These are phyloP conservation scores for Saturnispora silvae DNA, from an alignment of 805 yeast genomes.

Conservation along the genomic window DNA sequence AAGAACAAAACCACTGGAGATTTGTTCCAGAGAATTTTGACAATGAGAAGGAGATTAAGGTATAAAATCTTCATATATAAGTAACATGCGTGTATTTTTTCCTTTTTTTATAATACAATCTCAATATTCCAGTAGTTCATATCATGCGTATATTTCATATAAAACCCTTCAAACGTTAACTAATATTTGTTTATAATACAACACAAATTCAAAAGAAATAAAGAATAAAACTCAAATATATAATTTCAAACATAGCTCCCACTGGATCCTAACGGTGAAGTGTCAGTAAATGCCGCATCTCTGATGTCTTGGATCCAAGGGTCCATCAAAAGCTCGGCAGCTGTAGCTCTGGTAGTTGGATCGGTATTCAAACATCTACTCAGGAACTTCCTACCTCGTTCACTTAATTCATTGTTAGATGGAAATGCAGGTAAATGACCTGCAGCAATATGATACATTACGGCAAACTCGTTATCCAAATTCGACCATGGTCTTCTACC, in stretches of 20 bases:
- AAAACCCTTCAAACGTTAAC: too few relatives aligned
- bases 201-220: too few relatives aligned
- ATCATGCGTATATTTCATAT: too few relatives aligned
- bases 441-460: constrained; percentile 96
- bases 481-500: constrained; percentile 96
- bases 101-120: background rate
- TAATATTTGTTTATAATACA: too few relatives aligned
- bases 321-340: constrained; percentile 74
- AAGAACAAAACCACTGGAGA: constrained; percentile 55
- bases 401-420: constrained; percentile 61
- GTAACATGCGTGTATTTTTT: background rate
- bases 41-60: constrained; percentile 46
- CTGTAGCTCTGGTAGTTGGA: constrained; percentile 70
- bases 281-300: constrained; percentile 53
- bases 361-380: constrained; percentile 71
- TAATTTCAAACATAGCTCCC: constrained; percentile 2
- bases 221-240: too few relatives aligned
- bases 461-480: constrained; percentile 94
- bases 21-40: constrained; percentile 44
- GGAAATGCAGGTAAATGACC: constrained; percentile 89
- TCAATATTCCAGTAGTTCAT: too few relatives aligned
- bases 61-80: constrained; percentile 20
- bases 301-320: constrained; percentile 81
- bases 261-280: constrained; percentile 8
- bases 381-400: constrained; percentile 61